Percentiles rank a stretch among this genome's conserved stretches.
Conservation (phyloP, 208 protist genomes). For the Acanthamoeba triangularis region DNA sequence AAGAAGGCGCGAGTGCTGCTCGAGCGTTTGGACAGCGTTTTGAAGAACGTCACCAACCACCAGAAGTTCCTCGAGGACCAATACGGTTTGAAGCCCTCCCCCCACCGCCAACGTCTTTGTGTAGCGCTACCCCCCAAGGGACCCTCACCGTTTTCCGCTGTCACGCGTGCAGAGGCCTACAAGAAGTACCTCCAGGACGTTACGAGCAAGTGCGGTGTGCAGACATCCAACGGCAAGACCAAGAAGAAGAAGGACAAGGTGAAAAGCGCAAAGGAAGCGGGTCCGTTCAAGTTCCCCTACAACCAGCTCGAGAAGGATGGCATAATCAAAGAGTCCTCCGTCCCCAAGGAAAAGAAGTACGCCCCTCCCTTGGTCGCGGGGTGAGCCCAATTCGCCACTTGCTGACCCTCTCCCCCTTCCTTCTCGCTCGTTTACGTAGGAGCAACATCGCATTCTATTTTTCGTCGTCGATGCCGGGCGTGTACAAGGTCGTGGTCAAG, state of each 20-base stretch:
- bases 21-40: conserved; percentile 80
- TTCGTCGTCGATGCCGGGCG: conserved; percentile 79
- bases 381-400: not conserved
- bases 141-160: not conserved
- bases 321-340: conserved; percentile 85
- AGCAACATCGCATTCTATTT: conserved; percentile 85
- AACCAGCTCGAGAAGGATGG: conserved; percentile 88
- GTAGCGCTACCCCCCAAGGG: too few relatives aligned
- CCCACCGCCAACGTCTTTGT: not conserved
- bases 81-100: not conserved
- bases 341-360: conserved; percentile 86
- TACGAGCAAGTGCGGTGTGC: conserved; percentile 77
- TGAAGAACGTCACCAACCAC: conserved; percentile 81
- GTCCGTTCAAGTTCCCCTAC: conserved; percentile 88
- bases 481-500: conserved; percentile 81
- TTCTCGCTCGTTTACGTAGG: not conserved
- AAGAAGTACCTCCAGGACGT: conserved; percentile 86
- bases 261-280: conserved; percentile 36
- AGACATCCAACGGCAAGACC: not conserved
- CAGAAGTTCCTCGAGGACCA: conserved; percentile 84
- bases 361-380: not conserved
- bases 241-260: not conserved
- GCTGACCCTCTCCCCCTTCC: not conserved
- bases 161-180: conserved; percentile 74
- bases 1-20: conserved; percentile 76